Percentiles rank a stretch among this genome's conserved stretches.
phyloP scores from a whole-genome alignment of 2,329 filamentous ascomycete species.

The Fusarium buharicum region DNA sequence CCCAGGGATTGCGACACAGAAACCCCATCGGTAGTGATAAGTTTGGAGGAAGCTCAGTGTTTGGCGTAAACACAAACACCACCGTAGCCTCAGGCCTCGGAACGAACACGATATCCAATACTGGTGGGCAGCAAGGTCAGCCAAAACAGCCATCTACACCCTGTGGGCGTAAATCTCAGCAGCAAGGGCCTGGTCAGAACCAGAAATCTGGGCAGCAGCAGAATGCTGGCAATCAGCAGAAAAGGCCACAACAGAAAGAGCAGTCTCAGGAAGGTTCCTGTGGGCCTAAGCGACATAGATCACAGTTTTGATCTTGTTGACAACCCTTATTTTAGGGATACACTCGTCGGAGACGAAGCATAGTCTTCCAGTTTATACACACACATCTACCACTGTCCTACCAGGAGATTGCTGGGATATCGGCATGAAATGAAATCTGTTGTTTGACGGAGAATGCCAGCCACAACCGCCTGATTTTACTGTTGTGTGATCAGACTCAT shows the following conservation, averaged over 20 bases:
- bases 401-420: neutral
- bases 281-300: neutral
- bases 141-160: too few species aligned
- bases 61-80: too few species aligned
- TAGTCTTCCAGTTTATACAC: neutral
- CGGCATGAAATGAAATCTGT: neutral
- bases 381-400: neutral
- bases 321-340: neutral
- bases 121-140: too few species aligned
- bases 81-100: too few species aligned
- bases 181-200: too few species aligned
- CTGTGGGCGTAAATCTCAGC: too few species aligned
- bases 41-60: too few species aligned
- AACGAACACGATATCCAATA: too few species aligned
- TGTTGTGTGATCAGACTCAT: neutral
- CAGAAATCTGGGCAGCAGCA: too few species aligned
- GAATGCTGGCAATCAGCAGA: too few species aligned
- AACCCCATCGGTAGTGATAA: too few species aligned
- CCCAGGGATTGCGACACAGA: too few species aligned
- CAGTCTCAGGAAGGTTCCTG: neutral
- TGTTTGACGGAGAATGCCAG: neutral
- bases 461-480: neutral
- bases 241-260: neutral
- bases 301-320: neutral
- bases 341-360: neutral